These are phyloP conservation scores for Fragaria iinumae DNA, from an alignment of 306 rosid genomes.

Conservation along the genomic window DNA sequence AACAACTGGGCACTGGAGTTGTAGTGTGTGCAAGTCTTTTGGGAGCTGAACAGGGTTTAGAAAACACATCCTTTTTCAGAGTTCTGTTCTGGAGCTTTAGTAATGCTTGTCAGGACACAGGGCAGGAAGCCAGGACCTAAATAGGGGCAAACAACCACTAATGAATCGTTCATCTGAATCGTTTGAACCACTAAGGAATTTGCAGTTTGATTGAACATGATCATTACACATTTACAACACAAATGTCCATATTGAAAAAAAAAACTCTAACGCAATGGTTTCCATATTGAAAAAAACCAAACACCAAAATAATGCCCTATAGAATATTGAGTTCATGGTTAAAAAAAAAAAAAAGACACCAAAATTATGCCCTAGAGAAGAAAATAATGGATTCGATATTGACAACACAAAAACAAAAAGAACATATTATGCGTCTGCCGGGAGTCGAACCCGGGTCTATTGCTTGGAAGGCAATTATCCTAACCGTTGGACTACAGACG, in stretches of 20 bases:
- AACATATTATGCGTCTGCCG: background rate
- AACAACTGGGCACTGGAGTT: background rate
- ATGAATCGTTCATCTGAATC: no score
- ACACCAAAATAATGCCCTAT: no score
- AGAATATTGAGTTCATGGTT: no score
- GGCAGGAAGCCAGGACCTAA: background rate
- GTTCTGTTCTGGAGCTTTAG: background rate
- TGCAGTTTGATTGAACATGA: background rate
- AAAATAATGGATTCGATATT: no score
- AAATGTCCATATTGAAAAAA: no score
- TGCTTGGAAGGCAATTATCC: conserved; percentile 50
- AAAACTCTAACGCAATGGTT: no score
- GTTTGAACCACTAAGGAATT: no score
- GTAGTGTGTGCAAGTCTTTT: background rate
- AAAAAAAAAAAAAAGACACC: no score
- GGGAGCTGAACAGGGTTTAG: no score
- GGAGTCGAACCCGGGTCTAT: conserved; percentile 53
- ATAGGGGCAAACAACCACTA: background rate
- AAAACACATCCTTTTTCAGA: background rate
- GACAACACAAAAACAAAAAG: no score
- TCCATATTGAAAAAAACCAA: no score
- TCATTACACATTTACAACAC: background rate
- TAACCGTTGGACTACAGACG: conserved; percentile 47
- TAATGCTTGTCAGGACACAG: background rate
- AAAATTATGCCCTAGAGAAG: no score